Conservation (phyloP, 768 basidiomycete genomes). For the Gelatoporia subvermispora region DNA sequence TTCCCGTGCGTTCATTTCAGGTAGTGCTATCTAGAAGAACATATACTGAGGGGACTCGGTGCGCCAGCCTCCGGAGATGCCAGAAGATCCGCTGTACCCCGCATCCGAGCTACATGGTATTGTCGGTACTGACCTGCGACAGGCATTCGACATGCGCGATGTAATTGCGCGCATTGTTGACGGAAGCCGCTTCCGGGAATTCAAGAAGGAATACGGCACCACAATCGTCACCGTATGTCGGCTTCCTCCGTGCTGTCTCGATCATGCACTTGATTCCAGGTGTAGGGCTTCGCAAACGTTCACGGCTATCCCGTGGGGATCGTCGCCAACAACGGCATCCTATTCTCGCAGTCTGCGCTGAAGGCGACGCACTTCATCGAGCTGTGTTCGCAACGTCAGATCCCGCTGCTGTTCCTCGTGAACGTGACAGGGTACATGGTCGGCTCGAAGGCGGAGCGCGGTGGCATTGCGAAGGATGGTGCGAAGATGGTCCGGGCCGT, state of each 20-base stretch:
- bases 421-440: slow-evolving; percentile 99
- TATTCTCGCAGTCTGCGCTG: slow-evolving; percentile 89
- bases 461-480: slow-evolving; percentile 92
- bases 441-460: slow-evolving; percentile 89
- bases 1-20: slow-evolving; percentile 36
- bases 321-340: slow-evolving; percentile 90
- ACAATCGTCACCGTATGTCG: slow-evolving; percentile 78
- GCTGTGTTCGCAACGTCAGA: slow-evolving; percentile 85
- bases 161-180: slow-evolving; percentile 90
- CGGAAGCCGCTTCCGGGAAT: slow-evolving; percentile 88
- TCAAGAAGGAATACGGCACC: slow-evolving; percentile 92
- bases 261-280: background rate
- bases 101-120: slow-evolving; percentile 84
- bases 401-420: slow-evolving; percentile 89
- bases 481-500: slow-evolving; percentile 98
- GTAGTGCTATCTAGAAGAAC: too few species aligned
- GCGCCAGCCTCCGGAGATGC: slow-evolving; percentile 43
- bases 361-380: slow-evolving; percentile 96
- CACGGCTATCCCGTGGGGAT: slow-evolving; percentile 91
- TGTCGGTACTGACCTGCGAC: slow-evolving; percentile 84
- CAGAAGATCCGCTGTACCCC: slow-evolving; percentile 76
- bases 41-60: background rate
- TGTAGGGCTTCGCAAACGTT: slow-evolving; percentile 80
- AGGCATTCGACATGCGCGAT: slow-evolving; percentile 91
- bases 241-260: background rate